These are phyloP conservation scores for Nematocida parisii DNA, from an alignment of 371 early-diverging fungal genomes.

Conservation along the genomic window DNA sequence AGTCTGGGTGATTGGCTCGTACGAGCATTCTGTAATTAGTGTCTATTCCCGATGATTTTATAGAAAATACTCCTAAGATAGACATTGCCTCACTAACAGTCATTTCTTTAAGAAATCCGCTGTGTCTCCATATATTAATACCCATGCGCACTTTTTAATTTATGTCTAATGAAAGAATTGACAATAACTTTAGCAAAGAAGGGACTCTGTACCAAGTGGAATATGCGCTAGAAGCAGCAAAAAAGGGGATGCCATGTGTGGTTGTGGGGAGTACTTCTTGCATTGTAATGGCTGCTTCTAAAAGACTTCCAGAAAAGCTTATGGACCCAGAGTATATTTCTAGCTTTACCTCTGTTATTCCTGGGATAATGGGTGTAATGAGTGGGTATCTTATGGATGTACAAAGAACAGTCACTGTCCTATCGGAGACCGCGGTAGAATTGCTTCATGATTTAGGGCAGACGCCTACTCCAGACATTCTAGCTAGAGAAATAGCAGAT, in stretches of 20 bases:
- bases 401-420: constrained; percentile 45
- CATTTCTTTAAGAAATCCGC: constrained; percentile 46
- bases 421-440: constrained; percentile 51
- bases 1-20: constrained; percentile 47
- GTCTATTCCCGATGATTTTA: not conserved
- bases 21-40: constrained; percentile 38
- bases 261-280: constrained; percentile 51
- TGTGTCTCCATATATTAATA: constrained; percentile 10
- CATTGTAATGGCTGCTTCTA: constrained; percentile 65
- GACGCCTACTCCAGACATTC: constrained; percentile 66
- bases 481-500: constrained; percentile 65
- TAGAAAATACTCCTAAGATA: constrained; percentile 6
- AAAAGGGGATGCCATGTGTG: constrained; percentile 63
- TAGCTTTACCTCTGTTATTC: constrained; percentile 57
- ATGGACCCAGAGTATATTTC: constrained; percentile 55
- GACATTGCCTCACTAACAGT: constrained; percentile 20
- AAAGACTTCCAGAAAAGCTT: constrained; percentile 58
- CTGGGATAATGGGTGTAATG: constrained; percentile 51
- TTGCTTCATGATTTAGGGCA: constrained; percentile 62
- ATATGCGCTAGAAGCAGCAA: constrained; percentile 70
- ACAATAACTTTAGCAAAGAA: constrained; percentile 68
- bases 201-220: constrained; percentile 69
- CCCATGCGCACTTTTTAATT: constrained; percentile 19
- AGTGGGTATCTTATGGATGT: constrained; percentile 68
- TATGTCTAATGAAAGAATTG: constrained; percentile 46